A percentile compares a stretch with the other conserved stretches of the same genome.
Conservation (phyloP, 2,329 filamentous ascomycete species). For the Knufia fluminis region DNA sequence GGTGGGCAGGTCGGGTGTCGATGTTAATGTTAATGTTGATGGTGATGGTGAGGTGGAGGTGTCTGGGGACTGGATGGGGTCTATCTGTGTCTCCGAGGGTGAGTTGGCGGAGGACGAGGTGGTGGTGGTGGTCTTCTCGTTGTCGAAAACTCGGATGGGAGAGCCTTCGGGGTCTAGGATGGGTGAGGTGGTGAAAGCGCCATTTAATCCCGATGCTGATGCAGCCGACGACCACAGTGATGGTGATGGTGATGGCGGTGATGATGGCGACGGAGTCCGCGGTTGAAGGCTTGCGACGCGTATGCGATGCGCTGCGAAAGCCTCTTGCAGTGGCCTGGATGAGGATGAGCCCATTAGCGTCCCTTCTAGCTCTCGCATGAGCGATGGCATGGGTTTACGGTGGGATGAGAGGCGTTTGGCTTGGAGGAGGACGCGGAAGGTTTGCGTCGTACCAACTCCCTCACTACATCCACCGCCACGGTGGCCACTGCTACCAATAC, state of each 20-base stretch:
- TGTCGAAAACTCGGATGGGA: no score
- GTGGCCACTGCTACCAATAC: neutral
- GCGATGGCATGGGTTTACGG: conserved; percentile 2
- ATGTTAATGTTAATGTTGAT: no score
- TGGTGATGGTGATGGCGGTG: neutral
- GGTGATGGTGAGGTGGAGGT: no score
- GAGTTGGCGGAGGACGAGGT: no score
- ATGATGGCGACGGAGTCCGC: neutral
- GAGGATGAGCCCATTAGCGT: conserved; percentile 1
- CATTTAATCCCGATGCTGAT: neutral
- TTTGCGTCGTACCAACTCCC: no score
- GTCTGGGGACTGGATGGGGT: no score
- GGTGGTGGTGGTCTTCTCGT: no score
- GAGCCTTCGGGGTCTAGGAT: neutral
- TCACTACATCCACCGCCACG: no score
- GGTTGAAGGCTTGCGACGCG: neutral
- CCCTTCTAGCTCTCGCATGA: conserved; percentile 9
- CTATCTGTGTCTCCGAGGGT: no score
- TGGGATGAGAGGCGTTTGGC: conserved; percentile 1
- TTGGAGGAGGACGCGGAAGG: conserved; percentile 5
- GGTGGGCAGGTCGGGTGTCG: neutral
- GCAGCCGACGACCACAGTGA: no score
- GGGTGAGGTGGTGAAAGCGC: neutral
- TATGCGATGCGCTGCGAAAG: neutral
- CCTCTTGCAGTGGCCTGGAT: neutral